Evolutionary conservation across 2,329 filamentous ascomycete genomes (phyloP).

Genomic region (Anisogramma anomala): DNA sequence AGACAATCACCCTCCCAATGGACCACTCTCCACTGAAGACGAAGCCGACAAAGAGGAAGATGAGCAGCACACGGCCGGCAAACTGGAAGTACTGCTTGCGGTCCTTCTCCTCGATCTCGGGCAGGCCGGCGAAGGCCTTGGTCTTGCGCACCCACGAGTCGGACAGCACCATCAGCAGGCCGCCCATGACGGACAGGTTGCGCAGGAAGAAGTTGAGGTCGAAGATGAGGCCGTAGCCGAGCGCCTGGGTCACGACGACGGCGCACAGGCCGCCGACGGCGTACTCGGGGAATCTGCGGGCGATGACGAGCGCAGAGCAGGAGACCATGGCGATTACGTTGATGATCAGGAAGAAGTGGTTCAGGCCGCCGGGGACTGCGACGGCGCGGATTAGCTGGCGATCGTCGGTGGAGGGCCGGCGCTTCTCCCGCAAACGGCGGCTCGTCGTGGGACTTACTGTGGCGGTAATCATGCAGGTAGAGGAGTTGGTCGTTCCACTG

Average conservation of each 20-base stretch:
- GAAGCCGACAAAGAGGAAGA: slow-evolving; percentile 96
- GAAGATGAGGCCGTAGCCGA: slow-evolving; percentile 96
- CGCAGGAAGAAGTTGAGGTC: slow-evolving; percentile 99
- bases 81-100: slow-evolving; percentile 99
- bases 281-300: slow-evolving; percentile 84
- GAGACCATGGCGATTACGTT: slow-evolving; percentile 82
- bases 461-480: slow-evolving; percentile 84
- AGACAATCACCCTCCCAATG: slow-evolving; percentile 76
- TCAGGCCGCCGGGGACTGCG: slow-evolving; percentile 77
- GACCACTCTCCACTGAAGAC: slow-evolving; percentile 92
- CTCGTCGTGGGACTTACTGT: slow-evolving; percentile 53
- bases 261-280: slow-evolving; percentile 81
- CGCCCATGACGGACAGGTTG: slow-evolving; percentile 94
- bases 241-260: slow-evolving; percentile 84
- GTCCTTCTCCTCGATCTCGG: slow-evolving; percentile 94
- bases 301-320: slow-evolving; percentile 79
- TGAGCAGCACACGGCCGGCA: slow-evolving; percentile 84
- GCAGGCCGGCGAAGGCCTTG: slow-evolving; percentile 89
- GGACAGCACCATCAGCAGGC: slow-evolving; percentile 92
- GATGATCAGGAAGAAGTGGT: slow-evolving; percentile 80
- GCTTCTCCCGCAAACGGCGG: neutral
- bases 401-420: neutral
- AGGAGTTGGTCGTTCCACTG: slow-evolving; percentile 94
- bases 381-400: slow-evolving; percentile 6
- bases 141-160: slow-evolving; percentile 97